Conservation (phyloP, 2,329 filamentous ascomycete genomes). For the Lasiodiplodia citricola region DNA sequence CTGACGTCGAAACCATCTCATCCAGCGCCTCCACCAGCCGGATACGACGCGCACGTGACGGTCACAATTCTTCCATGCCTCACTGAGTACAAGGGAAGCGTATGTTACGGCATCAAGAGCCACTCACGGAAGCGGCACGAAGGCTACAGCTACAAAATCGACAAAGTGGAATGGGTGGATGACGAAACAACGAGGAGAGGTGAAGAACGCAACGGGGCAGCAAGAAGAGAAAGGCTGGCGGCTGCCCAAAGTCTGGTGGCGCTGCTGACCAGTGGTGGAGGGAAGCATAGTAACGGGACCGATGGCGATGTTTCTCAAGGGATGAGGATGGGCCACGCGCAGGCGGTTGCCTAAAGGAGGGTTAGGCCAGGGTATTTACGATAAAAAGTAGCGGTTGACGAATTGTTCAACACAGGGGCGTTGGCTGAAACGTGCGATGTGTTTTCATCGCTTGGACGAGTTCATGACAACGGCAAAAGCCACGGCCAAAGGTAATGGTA, state of each 20-base stretch:
- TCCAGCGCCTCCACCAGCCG: slow-evolving; percentile 67
- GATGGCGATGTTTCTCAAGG: slow-evolving; percentile 17
- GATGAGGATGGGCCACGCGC: slow-evolving; percentile 21
- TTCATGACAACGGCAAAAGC: slow-evolving; percentile 9
- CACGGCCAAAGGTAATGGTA: slow-evolving; percentile 24
- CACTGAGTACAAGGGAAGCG: slow-evolving; percentile 74
- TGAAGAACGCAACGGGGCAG: slow-evolving; percentile 44
- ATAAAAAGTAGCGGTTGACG: not conserved
- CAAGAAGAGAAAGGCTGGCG: slow-evolving; percentile 44
- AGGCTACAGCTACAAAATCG: slow-evolving; percentile 86
- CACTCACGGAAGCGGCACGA: slow-evolving; percentile 80
- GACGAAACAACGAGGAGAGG: slow-evolving; percentile 61
- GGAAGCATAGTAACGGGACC: slow-evolving; percentile 17
- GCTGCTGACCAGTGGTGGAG: slow-evolving; percentile 39
- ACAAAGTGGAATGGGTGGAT: slow-evolving; percentile 82
- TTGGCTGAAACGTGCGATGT: not conserved
- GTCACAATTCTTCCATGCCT: slow-evolving; percentile 81
- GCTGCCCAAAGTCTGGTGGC: slow-evolving; percentile 40
- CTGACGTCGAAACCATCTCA: slow-evolving; percentile 48
- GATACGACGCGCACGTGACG: slow-evolving; percentile 85
- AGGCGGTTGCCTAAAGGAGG: slow-evolving; percentile 22
- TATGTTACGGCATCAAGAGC: slow-evolving; percentile 80
- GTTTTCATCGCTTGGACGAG: slow-evolving; percentile 12
- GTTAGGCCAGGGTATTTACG: not conserved
- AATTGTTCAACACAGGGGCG: not conserved